Conservation (phyloP, 192 early-diverging fungal species). For the Entrophospora sp. region DNA sequence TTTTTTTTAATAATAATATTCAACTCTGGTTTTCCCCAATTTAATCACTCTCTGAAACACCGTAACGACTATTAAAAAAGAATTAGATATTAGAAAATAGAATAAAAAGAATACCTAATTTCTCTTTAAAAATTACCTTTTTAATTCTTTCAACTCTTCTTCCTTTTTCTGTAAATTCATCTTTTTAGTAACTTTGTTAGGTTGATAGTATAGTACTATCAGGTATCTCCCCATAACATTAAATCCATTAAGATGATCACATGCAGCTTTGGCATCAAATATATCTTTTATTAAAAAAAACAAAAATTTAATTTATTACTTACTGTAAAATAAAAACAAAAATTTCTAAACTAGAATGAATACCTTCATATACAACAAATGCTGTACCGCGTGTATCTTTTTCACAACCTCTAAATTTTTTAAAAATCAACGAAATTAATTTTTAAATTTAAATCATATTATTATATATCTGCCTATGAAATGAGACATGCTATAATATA, state of each 20-base stretch:
- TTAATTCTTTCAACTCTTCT: conserved; percentile 61
- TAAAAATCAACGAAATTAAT: conserved; percentile 4
- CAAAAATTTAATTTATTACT: background rate
- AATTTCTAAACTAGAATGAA: background rate
- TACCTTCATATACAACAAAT: conserved; percentile 86
- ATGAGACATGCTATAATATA: too few relatives aligned
- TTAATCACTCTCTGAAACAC: too few relatives aligned
- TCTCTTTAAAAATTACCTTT: conserved; percentile 50
- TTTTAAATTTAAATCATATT: background rate
- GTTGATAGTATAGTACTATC: conserved; percentile 87
- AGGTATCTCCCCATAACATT: conserved; percentile 94
- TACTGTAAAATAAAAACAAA: background rate
- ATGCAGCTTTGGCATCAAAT: conserved; percentile 94
- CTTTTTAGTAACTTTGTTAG: conserved; percentile 72
- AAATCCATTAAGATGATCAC: conserved; percentile 92
- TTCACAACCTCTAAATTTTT: conserved; percentile 50
- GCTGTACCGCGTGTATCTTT: conserved; percentile 89
- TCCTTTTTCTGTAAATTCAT: conserved; percentile 72
- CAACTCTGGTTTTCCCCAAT: too few relatives aligned
- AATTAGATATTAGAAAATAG: too few relatives aligned
- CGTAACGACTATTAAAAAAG: too few relatives aligned
- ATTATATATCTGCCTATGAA: too few relatives aligned
- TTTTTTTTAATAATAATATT: too few relatives aligned
- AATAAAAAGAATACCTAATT: too few relatives aligned
- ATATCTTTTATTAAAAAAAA: too few relatives aligned